A percentile compares a stretch with the other conserved stretches of the same genome.
Evolutionary conservation across 371 early-diverging fungal genomes (phyloP).

Genomic region (Lichtheimia corymbifera): DNA sequence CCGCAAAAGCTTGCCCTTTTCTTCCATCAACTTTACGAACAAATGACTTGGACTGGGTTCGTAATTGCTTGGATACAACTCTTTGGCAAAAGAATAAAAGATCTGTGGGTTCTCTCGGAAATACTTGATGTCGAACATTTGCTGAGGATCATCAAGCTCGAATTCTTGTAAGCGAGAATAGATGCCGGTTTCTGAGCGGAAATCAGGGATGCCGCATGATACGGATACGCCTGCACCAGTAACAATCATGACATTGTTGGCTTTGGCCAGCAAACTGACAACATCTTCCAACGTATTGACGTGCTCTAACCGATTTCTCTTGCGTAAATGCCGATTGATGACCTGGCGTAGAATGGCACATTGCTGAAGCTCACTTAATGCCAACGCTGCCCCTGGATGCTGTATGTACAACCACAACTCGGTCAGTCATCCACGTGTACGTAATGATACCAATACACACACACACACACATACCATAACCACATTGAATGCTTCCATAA

Average conservation of each 20-base stretch:
- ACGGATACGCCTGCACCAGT: slow-evolving; percentile 96
- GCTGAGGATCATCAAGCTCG: slow-evolving; percentile 80
- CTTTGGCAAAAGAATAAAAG: slow-evolving; percentile 93
- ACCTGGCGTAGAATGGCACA: slow-evolving; percentile 53
- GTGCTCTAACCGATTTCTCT: slow-evolving; percentile 54
- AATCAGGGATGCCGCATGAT: slow-evolving; percentile 98
- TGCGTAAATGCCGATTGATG: slow-evolving; percentile 56
- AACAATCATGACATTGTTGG: slow-evolving; percentile 85
- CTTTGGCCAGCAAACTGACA: slow-evolving; percentile 60
- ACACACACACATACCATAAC: slow-evolving; percentile 28
- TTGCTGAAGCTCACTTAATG: slow-evolving; percentile 43
- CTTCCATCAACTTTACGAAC: slow-evolving; percentile 89
- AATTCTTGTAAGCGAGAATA: slow-evolving; percentile 82
- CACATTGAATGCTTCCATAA: slow-evolving; percentile 57
- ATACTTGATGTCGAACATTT: slow-evolving; percentile 92
- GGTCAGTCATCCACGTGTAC: not conserved
- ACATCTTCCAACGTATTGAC: slow-evolving; percentile 79
- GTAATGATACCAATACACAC: not conserved
- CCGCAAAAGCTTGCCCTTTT: slow-evolving; percentile 79
- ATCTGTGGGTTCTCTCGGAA: slow-evolving; percentile 83
- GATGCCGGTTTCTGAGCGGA: slow-evolving; percentile 95
- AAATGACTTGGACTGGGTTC: slow-evolving; percentile 91
- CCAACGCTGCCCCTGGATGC: slow-evolving; percentile 40
- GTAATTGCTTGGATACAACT: slow-evolving; percentile 89
- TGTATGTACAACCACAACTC: slow-evolving; percentile 17